Conservation (phyloP, 805 yeast species). For the Isabelozyma heimii region DNA sequence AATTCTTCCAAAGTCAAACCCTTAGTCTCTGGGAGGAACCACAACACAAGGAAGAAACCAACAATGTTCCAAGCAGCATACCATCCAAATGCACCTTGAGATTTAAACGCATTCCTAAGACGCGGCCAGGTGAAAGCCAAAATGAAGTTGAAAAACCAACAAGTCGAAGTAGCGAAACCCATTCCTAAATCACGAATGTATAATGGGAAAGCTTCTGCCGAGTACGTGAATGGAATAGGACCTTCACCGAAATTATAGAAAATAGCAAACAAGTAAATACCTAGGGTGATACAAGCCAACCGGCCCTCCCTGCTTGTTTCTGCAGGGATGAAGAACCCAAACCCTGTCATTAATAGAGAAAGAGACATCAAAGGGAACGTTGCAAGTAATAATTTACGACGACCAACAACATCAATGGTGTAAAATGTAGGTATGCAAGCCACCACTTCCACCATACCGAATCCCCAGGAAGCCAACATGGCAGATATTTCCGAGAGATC, state of each 20-base stretch:
- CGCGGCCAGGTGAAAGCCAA: slow-evolving; percentile 73
- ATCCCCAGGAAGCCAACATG: slow-evolving; percentile 74
- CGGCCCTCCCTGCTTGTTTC: no score
- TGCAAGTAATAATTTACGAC: slow-evolving; percentile 52
- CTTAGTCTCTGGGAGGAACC: slow-evolving; percentile 49
- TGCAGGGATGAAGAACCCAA: slow-evolving; percentile 70
- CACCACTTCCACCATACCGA: slow-evolving; percentile 69
- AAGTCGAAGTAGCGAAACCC: slow-evolving; percentile 67
- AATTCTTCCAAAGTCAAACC: slow-evolving; percentile 64
- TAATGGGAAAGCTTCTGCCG: slow-evolving; percentile 74
- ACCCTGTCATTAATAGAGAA: slow-evolving; percentile 56
- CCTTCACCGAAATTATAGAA: slow-evolving; percentile 80
- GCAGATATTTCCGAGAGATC: slow-evolving; percentile 59
- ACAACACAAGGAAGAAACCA: slow-evolving; percentile 62
- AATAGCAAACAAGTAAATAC: slow-evolving; percentile 65
- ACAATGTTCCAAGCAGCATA: slow-evolving; percentile 76
- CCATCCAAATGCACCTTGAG: slow-evolving; percentile 85
- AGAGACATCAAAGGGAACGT: slow-evolving; percentile 60
- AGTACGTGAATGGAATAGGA: slow-evolving; percentile 80
- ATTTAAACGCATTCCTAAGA: slow-evolving; percentile 54
- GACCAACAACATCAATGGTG: slow-evolving; percentile 69
- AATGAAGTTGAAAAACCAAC: slow-evolving; percentile 66
- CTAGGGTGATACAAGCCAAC: slow-evolving; percentile 62
- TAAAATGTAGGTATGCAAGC: slow-evolving; percentile 76
- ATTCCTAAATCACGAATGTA: slow-evolving; percentile 73